A percentile compares a stretch with the other conserved stretches of the same genome.
phyloP scores from a whole-genome alignment of 225 moss, liverwort and hornwort species.

The Anthoceros angustus region DNA sequence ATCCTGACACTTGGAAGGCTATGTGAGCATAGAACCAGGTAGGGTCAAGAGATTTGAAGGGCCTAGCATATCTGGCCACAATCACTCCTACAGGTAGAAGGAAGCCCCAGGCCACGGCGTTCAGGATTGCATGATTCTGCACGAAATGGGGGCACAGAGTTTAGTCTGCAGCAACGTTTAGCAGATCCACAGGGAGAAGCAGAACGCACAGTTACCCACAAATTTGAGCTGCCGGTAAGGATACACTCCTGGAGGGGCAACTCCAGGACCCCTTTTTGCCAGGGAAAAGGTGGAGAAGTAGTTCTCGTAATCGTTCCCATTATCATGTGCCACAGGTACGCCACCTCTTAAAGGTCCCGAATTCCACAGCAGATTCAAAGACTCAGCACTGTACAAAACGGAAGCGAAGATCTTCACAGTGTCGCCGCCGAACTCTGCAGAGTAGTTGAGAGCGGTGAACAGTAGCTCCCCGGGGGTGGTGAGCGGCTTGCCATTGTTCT shows the following conservation, averaged over 20 bases:
- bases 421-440: not conserved
- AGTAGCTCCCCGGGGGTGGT: not conserved
- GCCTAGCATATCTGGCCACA: slow-evolving; percentile 63
- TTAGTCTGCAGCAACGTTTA: too few relatives aligned
- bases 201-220: not conserved
- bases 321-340: not conserved
- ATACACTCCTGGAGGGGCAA: not conserved
- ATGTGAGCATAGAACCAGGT: slow-evolving; percentile 71
- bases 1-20: slow-evolving; percentile 41
- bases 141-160: not conserved
- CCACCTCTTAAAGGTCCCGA: not conserved
- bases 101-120: slow-evolving; percentile 53
- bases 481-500: not conserved
- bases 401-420: not conserved
- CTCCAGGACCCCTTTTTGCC: not conserved
- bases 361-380: not conserved
- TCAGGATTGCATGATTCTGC: slow-evolving; percentile 62
- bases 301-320: slow-evolving; percentile 1
- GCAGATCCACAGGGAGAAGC: too few relatives aligned
- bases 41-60: slow-evolving; percentile 33
- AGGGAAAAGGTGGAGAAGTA: not conserved
- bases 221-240: not conserved
- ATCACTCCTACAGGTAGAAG: slow-evolving; percentile 63
- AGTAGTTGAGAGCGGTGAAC: not conserved
- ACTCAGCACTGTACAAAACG: not conserved